Base-by-base conservation (phyloP, 2,329 filamentous ascomycete species). In the Claviceps cyperi region DNA sequence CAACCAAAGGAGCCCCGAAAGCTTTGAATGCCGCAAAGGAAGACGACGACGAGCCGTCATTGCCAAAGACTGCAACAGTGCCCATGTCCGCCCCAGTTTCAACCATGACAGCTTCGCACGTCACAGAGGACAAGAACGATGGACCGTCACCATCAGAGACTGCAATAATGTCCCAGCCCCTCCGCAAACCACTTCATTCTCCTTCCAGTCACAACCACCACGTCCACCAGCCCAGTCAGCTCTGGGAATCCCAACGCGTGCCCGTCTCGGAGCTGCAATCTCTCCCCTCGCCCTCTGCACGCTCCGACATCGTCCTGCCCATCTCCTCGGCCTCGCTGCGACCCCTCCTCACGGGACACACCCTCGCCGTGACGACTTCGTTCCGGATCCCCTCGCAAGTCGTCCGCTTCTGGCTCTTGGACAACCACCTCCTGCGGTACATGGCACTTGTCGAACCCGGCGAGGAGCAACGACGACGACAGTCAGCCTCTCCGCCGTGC, bases 381-480 rank as follows among this genome's bases (percentile, higher is more conserved):
- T 81, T 76, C 64, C 72, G 69, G 46, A 71, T 84, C 21, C 76
- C 78, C 1, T 59, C 66, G 3, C 67, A 71, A 15, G 75, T 81
- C 5, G 67, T 63, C 17, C 77, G 80, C n/a, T 69, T 82, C 56
- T 84, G 81, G 81, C 67, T 84, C 15, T 80, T 81, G 55, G 69
- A 76, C 67, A 15, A 64, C 58, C 35, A 74, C 69, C 63, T 74
- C 50, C 61, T 84, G 8, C 72, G 67, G 48, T 81, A 82, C 57
- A 79, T 83, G 71, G 78, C 77, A 14, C 69, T 69, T 11, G 69
- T 82, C 15, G 68, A 74, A 0, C 60, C 65, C 0, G 66, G 71
- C 0, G 71, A 71, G n/a, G 9, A 32, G 15, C 46, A 47, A 32
- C 44, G 21, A 24, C 21, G 40, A n/a, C 32, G 5, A 15, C 17